Evolutionary conservation across 208 protist genomes (phyloP).

Genomic region (Crithidia brevicula): DNA sequence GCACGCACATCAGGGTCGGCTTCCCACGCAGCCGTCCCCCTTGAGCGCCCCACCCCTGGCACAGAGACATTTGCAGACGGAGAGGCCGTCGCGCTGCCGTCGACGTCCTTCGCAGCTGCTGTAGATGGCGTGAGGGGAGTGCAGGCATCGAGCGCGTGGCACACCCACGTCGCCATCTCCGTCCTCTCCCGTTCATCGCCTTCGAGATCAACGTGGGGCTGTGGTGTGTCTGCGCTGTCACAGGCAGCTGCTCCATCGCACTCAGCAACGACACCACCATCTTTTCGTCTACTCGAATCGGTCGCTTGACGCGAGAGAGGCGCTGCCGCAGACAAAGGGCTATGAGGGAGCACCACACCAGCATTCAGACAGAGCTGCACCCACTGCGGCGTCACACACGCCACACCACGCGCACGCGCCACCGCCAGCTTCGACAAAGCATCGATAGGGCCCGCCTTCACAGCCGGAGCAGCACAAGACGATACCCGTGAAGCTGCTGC

Average conservation of each 20-base stretch:
- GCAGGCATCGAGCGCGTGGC: not conserved
- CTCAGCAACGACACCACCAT: too few species aligned
- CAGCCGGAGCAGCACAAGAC: not conserved
- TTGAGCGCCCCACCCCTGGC: too few species aligned
- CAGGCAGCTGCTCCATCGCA: too few species aligned
- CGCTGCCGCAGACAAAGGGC: not conserved
- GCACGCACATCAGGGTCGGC: constrained; percentile 6
- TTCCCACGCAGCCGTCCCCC: not conserved
- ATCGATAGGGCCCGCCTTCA: not conserved
- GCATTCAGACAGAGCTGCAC: constrained; percentile 56
- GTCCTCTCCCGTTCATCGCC: not conserved
- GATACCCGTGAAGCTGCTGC: not conserved
- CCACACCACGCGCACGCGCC: constrained; percentile 32
- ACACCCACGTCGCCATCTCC: not conserved
- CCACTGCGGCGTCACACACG: constrained; percentile 63
- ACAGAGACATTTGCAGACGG: not conserved
- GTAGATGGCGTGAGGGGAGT: too few species aligned
- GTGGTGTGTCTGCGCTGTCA: too few species aligned
- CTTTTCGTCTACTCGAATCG: too few species aligned
- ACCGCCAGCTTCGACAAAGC: constrained; percentile 34
- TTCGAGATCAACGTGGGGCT: not conserved
- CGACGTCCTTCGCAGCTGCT: too few species aligned
- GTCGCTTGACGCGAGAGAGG: too few species aligned
- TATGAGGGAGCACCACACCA: constrained; percentile 15
- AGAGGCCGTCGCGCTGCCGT: too few species aligned